Percentiles rank a stretch among this genome's conserved stretches.
These are phyloP conservation scores for Remersonia thermophila DNA, from an alignment of 2,329 filamentous ascomycete genomes.

Conservation along the genomic window DNA sequence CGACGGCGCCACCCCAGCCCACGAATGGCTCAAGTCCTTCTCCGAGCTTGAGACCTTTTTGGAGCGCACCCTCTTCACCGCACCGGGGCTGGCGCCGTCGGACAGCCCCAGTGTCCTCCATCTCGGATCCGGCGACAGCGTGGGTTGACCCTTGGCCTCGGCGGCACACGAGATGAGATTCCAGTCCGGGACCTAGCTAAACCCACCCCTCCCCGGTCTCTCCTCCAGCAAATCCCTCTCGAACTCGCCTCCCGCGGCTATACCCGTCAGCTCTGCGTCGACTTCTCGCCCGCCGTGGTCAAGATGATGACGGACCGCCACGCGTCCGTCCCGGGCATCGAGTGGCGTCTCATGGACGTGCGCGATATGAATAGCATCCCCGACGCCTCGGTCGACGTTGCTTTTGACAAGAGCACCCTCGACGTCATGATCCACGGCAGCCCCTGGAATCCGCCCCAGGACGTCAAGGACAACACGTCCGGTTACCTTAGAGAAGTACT, in stretches of 20 bases:
- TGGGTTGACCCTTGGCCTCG: constrained; percentile 20
- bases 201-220: no score
- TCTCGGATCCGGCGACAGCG: constrained; percentile 46
- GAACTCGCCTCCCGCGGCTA: constrained; percentile 37
- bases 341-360: constrained; percentile 39
- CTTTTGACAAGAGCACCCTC: constrained; percentile 45
- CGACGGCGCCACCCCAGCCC: constrained; percentile 27
- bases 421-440: constrained; percentile 45
- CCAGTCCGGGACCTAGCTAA: no score
- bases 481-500: constrained; percentile 36
- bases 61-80: constrained; percentile 27
- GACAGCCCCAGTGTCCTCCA: constrained; percentile 37
- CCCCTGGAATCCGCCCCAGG: constrained; percentile 38
- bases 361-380: constrained; percentile 33
- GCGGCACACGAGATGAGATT: not conserved
- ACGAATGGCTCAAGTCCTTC: constrained; percentile 44
- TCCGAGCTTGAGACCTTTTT: constrained; percentile 36
- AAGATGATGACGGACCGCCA: constrained; percentile 37
- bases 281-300: constrained; percentile 44
- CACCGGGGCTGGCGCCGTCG: constrained; percentile 14
- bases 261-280: constrained; percentile 38
- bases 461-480: constrained; percentile 34
- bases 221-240: constrained; percentile 35
- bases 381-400: constrained; percentile 35
- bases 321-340: constrained; percentile 26